Conservation (phyloP, 345 rosid genomes). For the Erucastrum elatum region DNA sequence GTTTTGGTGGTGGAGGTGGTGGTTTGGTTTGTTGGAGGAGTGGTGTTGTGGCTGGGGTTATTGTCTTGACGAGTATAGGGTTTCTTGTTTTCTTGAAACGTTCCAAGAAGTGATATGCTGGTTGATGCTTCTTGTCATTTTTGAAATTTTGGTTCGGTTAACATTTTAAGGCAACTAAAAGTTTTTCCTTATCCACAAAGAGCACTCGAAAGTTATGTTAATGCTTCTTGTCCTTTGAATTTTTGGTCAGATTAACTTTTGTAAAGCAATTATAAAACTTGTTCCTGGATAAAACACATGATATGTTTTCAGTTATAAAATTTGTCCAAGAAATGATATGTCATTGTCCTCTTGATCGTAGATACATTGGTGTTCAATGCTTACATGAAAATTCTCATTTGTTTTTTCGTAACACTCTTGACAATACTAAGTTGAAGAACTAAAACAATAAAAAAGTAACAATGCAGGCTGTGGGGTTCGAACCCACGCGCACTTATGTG, state of each 20-base stretch:
- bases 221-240: too few species aligned
- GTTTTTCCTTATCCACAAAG: neutral
- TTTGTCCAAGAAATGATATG: neutral
- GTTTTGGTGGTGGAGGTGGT: neutral
- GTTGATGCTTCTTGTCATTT: neutral
- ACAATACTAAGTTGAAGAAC: too few species aligned
- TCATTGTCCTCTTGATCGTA: too few species aligned
- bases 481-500: constrained; percentile 94
- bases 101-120: constrained; percentile 29
- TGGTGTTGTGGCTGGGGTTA: constrained; percentile 24
- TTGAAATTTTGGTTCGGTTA: neutral
- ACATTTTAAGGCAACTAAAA: neutral
- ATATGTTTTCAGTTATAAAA: neutral
- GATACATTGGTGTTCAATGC: too few species aligned
- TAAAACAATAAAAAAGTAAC: neutral
- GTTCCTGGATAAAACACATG: neutral
- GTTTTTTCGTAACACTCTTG: too few species aligned
- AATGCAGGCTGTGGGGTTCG: constrained; percentile 90
- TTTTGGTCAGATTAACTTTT: neutral
- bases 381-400: neutral
- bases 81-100: constrained; percentile 31
- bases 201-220: neutral
- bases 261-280: neutral
- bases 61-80: constrained; percentile 23
- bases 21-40: constrained; percentile 22